These are phyloP conservation scores for Malus hybrid DNA, from an alignment of 331 rosid species.

Conservation along the genomic window DNA sequence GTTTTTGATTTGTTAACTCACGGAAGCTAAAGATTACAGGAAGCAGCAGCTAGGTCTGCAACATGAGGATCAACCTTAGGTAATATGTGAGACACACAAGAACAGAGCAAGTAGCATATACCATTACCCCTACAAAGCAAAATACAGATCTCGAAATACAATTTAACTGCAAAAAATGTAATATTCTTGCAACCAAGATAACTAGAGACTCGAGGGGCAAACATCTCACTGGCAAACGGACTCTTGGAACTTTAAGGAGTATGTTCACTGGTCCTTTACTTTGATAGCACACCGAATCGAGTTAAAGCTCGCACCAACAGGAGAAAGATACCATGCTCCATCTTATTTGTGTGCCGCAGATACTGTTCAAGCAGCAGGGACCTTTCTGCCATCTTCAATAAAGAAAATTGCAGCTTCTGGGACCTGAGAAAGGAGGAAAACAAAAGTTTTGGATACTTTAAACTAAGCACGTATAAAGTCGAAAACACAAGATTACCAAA, in stretches of 20 bases:
- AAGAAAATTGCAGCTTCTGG: conserved; percentile 91
- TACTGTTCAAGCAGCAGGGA: conserved; percentile 81
- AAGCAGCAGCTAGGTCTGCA: not conserved
- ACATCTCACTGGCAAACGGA: not conserved
- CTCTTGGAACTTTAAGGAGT: not conserved
- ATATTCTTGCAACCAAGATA: conserved; percentile 2
- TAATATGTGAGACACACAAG: not conserved
- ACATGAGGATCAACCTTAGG: not conserved
- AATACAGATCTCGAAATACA: not conserved
- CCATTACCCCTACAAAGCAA: not conserved
- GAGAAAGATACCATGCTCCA: conserved; percentile 1
- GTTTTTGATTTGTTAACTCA: not conserved
- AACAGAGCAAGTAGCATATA: not conserved
- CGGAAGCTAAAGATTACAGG: not conserved
- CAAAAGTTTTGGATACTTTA: not conserved
- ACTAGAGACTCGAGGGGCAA: conserved; percentile 22
- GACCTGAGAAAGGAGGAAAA: conserved; percentile 45
- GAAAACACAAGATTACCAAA: not conserved
- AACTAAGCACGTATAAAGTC: not conserved
- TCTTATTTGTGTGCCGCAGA: conserved; percentile 18
- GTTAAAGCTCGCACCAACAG: conserved; percentile 16
- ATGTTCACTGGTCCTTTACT: conserved; percentile 2
- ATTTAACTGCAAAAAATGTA: not conserved
- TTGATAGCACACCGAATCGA: conserved; percentile 21
- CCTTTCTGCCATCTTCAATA: conserved; percentile 96